Conservation (phyloP, 225 moss, liverwort and hornwort genomes). For the Bryum argenteum region DNA sequence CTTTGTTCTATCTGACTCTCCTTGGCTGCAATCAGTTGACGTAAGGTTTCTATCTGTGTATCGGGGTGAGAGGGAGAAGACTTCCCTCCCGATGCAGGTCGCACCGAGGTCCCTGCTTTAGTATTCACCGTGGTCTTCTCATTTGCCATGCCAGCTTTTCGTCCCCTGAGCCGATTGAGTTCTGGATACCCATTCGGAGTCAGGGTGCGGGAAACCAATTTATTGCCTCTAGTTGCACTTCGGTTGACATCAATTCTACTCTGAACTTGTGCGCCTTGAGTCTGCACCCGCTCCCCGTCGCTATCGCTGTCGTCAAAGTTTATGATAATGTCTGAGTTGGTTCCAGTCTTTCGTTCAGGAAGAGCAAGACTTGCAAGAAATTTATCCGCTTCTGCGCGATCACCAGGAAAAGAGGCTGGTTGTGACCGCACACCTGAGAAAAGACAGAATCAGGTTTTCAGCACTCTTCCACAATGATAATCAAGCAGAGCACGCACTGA, state of each 20-base stretch:
- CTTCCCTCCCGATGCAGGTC: slow-evolving; percentile 35
- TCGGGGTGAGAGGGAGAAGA: slow-evolving; percentile 39
- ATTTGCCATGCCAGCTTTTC: slow-evolving; percentile 61
- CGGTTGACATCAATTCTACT: slow-evolving; percentile 18
- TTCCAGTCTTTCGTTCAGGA: slow-evolving; percentile 42
- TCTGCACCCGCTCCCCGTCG: slow-evolving; percentile 64
- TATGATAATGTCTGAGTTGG: slow-evolving; percentile 63
- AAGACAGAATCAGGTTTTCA: slow-evolving; percentile 3
- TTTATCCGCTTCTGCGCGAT: slow-evolving; percentile 58
- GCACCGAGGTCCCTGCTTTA: slow-evolving; percentile 30
- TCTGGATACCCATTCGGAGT: slow-evolving; percentile 45
- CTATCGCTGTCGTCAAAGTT: slow-evolving; percentile 88
- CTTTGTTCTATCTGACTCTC: slow-evolving; percentile 65
- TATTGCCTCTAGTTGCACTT: slow-evolving; percentile 27
- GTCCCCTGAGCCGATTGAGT: slow-evolving; percentile 54
- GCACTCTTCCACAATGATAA: slow-evolving; percentile 3
- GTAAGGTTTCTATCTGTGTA: slow-evolving; percentile 64
- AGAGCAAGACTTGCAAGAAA: slow-evolving; percentile 80
- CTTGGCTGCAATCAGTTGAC: slow-evolving; percentile 71
- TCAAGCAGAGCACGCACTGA: slow-evolving; percentile 3
- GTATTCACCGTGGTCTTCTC: slow-evolving; percentile 44
- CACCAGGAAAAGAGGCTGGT: slow-evolving; percentile 23
- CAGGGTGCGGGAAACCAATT: slow-evolving; percentile 42
- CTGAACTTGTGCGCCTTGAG: slow-evolving; percentile 25
- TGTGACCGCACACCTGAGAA: slow-evolving; percentile 30